Evolutionary conservation across 2,329 filamentous ascomycete genomes (phyloP).

Genomic region (Atkinsonella hypoxylon): DNA sequence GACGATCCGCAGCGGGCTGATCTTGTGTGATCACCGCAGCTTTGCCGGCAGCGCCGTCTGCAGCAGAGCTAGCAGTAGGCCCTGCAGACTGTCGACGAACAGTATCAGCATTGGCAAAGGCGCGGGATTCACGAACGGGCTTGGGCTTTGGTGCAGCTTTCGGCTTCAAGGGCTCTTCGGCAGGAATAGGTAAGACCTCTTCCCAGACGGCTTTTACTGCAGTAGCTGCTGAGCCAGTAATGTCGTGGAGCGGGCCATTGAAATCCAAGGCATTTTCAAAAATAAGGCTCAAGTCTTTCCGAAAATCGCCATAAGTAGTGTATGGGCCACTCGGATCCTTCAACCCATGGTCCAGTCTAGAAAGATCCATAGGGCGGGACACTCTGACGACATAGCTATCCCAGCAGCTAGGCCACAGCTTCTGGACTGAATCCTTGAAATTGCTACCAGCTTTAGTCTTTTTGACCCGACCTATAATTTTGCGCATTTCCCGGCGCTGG

Average conservation of each 20-base stretch:
- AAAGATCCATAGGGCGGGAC: conserved; percentile 71
- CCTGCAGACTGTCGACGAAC: conserved; percentile 19
- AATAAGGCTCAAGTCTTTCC: conserved; percentile 64
- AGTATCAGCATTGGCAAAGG: conserved; percentile 14
- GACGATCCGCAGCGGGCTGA: conserved; percentile 21
- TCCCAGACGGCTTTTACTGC: conserved; percentile 45
- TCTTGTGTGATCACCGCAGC: conserved; percentile 10
- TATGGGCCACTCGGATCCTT: conserved; percentile 53
- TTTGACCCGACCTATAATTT: conserved; percentile 62
- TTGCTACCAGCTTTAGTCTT: conserved; percentile 70
- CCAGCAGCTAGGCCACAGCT: conserved; percentile 62
- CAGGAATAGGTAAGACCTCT: conserved; percentile 31
- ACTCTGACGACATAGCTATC: conserved; percentile 59
- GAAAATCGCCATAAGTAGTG: conserved; percentile 56
- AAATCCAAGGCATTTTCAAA: conserved; percentile 68
- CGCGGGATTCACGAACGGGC: conserved; percentile 23
- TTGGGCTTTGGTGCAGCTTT: conserved; percentile 34
- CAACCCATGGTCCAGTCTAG: conserved; percentile 69
- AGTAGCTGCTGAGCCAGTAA: conserved; percentile 45
- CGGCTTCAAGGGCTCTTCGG: conserved; percentile 45
- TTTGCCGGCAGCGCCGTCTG: conserved; percentile 12
- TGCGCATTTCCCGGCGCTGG: conserved; percentile 51
- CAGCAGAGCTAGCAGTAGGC: conserved; percentile 18
- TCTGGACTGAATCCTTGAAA: conserved; percentile 69
- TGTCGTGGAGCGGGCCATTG: conserved; percentile 67